Percentiles rank a stretch among this genome's conserved stretches.
These are phyloP conservation scores for Fusarium sp. DNA, from an alignment of 2,329 filamentous ascomycete species.

Conservation along the genomic window DNA sequence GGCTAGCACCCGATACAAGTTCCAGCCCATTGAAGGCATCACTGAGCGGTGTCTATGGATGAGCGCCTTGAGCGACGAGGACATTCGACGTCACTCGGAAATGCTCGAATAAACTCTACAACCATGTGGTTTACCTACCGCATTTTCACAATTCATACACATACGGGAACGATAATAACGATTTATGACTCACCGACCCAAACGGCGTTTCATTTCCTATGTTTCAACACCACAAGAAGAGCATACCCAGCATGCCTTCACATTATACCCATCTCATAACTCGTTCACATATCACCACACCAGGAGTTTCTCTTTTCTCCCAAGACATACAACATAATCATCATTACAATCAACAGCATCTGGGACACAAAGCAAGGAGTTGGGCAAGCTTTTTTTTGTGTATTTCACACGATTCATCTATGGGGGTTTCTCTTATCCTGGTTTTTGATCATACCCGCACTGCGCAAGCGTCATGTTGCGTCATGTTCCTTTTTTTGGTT, in stretches of 20 bases:
- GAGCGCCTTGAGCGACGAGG: slow-evolving; percentile 78
- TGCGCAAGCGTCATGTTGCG: slow-evolving; percentile 7
- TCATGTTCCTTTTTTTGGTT: slow-evolving; percentile 8
- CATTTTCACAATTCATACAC: slow-evolving; percentile 1
- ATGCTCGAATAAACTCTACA: slow-evolving; percentile 52
- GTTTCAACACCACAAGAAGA: slow-evolving; percentile 31
- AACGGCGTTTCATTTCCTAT: slow-evolving; percentile 32
- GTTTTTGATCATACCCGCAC: slow-evolving; percentile 33
- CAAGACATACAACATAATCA: slow-evolving; percentile 20
- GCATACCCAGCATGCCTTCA: slow-evolving; percentile 34
- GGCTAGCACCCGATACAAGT: slow-evolving; percentile 77
- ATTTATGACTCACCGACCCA: slow-evolving; percentile 34
- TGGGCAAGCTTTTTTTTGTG: slow-evolving; percentile 33
- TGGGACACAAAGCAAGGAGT: slow-evolving; percentile 42
- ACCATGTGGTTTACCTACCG: not conserved
- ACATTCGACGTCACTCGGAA: slow-evolving; percentile 69
- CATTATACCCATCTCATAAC: slow-evolving; percentile 28
- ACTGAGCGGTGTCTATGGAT: slow-evolving; percentile 89
- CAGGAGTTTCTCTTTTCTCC: not conserved
- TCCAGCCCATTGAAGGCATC: slow-evolving; percentile 79
- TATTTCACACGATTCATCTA: slow-evolving; percentile 27
- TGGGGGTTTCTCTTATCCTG: slow-evolving; percentile 21
- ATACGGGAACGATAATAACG: slow-evolving; percentile 24
- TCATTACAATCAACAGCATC: slow-evolving; percentile 33
- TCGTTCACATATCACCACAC: not conserved